Conservation (phyloP, 345 rosid species). For the Arabis alpina region DNA sequence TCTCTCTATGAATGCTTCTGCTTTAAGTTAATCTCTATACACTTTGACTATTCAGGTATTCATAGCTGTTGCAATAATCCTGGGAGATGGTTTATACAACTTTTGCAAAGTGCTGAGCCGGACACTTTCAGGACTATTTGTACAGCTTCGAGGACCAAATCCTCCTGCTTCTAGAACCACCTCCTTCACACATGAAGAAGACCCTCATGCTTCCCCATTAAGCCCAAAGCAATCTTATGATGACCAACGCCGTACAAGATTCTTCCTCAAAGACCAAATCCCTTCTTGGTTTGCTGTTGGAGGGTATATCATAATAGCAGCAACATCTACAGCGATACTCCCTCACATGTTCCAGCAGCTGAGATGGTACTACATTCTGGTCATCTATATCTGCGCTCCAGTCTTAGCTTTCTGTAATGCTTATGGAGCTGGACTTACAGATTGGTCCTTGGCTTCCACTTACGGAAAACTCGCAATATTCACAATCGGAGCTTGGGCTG, state of each 20-base stretch:
- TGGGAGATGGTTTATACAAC: conserved; percentile 84
- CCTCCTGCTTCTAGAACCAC: conserved; percentile 30
- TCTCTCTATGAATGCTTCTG: conserved; percentile 15
- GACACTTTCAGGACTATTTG: conserved; percentile 56
- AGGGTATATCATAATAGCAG: conserved; percentile 60
- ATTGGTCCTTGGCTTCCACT: conserved; percentile 84
- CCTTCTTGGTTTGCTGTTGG: conserved; percentile 67
- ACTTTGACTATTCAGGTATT: conserved; percentile 56
- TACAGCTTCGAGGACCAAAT: conserved; percentile 46
- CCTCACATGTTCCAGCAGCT: conserved; percentile 69
- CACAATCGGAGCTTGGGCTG: conserved; percentile 77
- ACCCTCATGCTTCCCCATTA: conserved; percentile 43
- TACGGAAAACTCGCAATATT: conserved; percentile 86
- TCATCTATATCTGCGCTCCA: conserved; percentile 69
- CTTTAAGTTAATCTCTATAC: conserved; percentile 1
- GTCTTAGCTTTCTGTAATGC: conserved; percentile 80
- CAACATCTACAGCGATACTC: conserved; percentile 52
- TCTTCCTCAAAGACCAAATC: conserved; percentile 80
- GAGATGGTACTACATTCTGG: conserved; percentile 73
- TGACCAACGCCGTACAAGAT: conserved; percentile 60
- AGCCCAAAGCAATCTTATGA: conserved; percentile 53
- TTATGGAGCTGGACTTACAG: conserved; percentile 87
- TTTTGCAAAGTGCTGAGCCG: conserved; percentile 67
- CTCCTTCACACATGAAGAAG: conserved; percentile 48
- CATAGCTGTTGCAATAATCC: conserved; percentile 76